phyloP scores from a whole-genome alignment of 139 green algal genomes.

The Yamagishiella unicocca region DNA sequence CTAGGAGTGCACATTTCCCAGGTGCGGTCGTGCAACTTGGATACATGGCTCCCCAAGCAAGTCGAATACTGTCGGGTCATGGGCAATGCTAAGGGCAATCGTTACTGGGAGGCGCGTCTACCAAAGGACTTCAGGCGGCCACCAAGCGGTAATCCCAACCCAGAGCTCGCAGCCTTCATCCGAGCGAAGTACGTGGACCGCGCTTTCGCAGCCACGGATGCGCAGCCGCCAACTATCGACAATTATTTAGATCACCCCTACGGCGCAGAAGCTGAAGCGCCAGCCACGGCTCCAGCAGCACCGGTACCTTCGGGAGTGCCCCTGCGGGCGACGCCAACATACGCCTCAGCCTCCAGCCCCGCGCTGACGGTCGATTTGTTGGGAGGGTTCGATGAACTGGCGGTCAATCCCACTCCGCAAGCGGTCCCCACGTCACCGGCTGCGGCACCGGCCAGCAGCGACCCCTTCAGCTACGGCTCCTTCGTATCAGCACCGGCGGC shows the following conservation, averaged over 20 bases:
- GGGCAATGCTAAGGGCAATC: constrained; percentile 86
- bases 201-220: constrained; percentile 68
- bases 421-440: background rate
- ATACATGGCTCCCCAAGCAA: constrained; percentile 95
- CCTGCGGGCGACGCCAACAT: background rate
- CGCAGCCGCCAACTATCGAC: constrained; percentile 80
- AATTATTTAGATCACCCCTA: constrained; percentile 84
- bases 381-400: constrained; percentile 51
- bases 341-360: background rate
- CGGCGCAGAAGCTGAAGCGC: background rate
- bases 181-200: constrained; percentile 83
- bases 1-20: constrained; percentile 93
- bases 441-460: background rate
- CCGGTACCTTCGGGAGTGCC: background rate
- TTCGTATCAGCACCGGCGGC: constrained; percentile 15
- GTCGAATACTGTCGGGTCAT: constrained; percentile 89
- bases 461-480: constrained; percentile 40
- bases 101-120: constrained; percentile 90
- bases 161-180: constrained; percentile 89
- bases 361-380: constrained; percentile 44
- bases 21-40: constrained; percentile 88
- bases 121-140: constrained; percentile 80
- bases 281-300: background rate
- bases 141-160: constrained; percentile 68
- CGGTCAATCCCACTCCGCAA: background rate